phyloP scores from a whole-genome alignment of 768 basidiomycete genomes.

The Russula abietina region DNA sequence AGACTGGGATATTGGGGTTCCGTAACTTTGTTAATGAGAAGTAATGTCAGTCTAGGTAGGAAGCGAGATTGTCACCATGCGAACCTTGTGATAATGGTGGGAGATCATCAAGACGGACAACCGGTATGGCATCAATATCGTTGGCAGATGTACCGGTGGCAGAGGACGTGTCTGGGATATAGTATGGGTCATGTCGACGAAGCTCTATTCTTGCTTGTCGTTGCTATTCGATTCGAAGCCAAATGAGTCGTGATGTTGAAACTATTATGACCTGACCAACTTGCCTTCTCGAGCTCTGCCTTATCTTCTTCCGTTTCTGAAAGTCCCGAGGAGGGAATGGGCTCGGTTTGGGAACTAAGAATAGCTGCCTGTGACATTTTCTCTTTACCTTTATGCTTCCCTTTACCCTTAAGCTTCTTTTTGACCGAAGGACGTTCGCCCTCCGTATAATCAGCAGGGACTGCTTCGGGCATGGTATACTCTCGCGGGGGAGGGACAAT shows the following conservation, averaged over 20 bases:
- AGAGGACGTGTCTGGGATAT: slow-evolving; percentile 62
- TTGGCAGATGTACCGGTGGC: slow-evolving; percentile 32
- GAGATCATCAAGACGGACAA: slow-evolving; percentile 76
- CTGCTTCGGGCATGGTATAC: slow-evolving; percentile 31
- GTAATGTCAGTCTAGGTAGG: neutral
- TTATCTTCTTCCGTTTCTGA: slow-evolving; percentile 45
- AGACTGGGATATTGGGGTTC: slow-evolving; percentile 14
- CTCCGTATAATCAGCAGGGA: slow-evolving; percentile 35
- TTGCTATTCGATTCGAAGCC: slow-evolving; percentile 40
- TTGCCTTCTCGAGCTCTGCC: slow-evolving; percentile 57
- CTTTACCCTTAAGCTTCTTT: slow-evolving; percentile 37
- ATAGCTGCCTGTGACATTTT: slow-evolving; percentile 35
- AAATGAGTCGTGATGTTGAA: neutral
- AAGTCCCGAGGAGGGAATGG: slow-evolving; percentile 31
- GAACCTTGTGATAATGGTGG: slow-evolving; percentile 39
- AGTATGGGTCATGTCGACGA: slow-evolving; percentile 84
- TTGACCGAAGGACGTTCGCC: slow-evolving; percentile 28
- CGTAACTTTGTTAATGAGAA: neutral
- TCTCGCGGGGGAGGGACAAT: slow-evolving; percentile 59
- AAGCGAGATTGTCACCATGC: slow-evolving; percentile 4
- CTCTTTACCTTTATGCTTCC: slow-evolving; percentile 41
- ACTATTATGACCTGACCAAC: slow-evolving; percentile 24
- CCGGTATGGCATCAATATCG: slow-evolving; percentile 88
- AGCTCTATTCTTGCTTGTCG: slow-evolving; percentile 71
- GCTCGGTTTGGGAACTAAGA: slow-evolving; percentile 25